phyloP scores from a whole-genome alignment of 169 alveolate genomes.

The Perkinsus marinus region DNA sequence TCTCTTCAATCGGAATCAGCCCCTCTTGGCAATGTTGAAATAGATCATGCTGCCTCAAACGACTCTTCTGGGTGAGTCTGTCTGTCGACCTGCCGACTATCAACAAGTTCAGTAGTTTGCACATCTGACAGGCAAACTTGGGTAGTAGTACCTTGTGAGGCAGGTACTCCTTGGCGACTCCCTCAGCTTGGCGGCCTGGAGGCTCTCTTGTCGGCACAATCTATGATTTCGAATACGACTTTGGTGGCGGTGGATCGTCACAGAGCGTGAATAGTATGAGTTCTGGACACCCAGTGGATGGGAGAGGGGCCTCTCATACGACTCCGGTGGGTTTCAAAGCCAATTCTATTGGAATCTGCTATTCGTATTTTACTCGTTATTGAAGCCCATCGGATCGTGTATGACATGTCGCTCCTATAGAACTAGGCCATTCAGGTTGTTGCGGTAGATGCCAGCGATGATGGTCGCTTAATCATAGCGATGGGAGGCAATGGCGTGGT shows the following conservation, averaged over 20 bases:
- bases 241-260: background rate
- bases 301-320: background rate
- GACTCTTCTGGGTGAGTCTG: background rate
- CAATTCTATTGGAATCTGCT: no score
- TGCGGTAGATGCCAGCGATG: background rate
- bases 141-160: background rate
- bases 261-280: background rate
- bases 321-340: background rate
- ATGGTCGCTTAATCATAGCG: background rate
- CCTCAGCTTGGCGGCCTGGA: background rate
- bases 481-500: background rate
- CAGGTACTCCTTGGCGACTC: background rate
- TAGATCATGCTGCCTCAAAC: background rate
- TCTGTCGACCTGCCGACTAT: no score
- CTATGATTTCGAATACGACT: background rate
- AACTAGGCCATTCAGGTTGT: background rate
- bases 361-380: no score
- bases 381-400: no score
- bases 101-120: no score
- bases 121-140: no score
- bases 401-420: no score
- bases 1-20: background rate
- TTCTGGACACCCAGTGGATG: background rate
- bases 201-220: background rate
- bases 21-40: background rate